Evolutionary conservation across 2,329 filamentous ascomycete genomes (phyloP).

Genomic region (Didymellaceae sp.): DNA sequence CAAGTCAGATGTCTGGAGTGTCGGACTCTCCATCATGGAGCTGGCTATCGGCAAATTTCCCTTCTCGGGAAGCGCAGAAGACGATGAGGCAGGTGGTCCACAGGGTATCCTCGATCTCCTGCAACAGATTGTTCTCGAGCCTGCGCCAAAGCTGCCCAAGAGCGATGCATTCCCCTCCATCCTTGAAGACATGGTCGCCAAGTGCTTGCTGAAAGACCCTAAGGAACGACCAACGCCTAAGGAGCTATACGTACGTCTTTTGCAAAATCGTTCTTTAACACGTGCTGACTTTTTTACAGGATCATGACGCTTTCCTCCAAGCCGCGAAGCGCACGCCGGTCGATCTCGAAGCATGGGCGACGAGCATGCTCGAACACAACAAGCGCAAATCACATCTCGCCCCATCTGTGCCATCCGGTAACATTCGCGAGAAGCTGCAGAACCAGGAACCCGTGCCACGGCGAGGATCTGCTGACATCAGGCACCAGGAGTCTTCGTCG

Average conservation of each 20-base stretch:
- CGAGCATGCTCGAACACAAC: conserved; percentile 90
- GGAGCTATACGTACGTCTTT: conserved; percentile 79
- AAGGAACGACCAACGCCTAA: conserved; percentile 89
- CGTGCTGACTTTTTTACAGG: conserved; percentile 61
- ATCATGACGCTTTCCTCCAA: conserved; percentile 91
- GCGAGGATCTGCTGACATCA: conserved; percentile 31
- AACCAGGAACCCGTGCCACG: conserved; percentile 40
- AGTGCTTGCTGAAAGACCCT: conserved; percentile 89
- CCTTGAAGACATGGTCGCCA: conserved; percentile 95
- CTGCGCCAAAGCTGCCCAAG: conserved; percentile 90
- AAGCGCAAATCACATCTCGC: conserved; percentile 94
- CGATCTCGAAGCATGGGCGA: conserved; percentile 90
- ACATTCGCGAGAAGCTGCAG: conserved; percentile 48
- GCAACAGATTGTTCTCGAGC: conserved; percentile 97
- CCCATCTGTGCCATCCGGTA: conserved; percentile 75
- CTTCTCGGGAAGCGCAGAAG: conserved; percentile 83
- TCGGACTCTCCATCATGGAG: conserved; percentile 94
- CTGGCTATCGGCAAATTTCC: conserved; percentile 97
- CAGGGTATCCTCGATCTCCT: conserved; percentile 95
- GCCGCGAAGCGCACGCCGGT: conserved; percentile 96
- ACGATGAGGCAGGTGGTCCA: conserved; percentile 71
- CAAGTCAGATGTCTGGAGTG: conserved; percentile 99
- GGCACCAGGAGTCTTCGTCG: conserved; percentile 38
- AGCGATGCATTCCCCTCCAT: conserved; percentile 97
- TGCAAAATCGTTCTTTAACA: background rate